A percentile compares a stretch with the other conserved stretches of the same genome.
These are phyloP conservation scores for Cytospora chrysosperma DNA, from an alignment of 2,329 filamentous ascomycete genomes.

Conservation along the genomic window DNA sequence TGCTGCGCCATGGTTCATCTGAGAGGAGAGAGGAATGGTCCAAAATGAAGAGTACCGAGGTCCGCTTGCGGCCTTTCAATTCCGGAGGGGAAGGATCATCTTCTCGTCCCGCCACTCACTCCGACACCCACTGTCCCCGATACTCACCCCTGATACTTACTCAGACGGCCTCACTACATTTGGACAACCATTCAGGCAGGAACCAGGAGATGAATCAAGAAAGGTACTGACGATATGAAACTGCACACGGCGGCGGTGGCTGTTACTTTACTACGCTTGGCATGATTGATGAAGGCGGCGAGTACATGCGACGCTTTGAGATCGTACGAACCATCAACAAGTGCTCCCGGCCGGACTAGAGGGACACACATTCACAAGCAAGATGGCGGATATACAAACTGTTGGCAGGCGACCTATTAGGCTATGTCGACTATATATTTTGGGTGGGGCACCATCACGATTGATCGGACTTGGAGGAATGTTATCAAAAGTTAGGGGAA, in stretches of 20 bases:
- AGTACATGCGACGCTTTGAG: not conserved
- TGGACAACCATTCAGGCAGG: not conserved
- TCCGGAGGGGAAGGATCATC: not conserved
- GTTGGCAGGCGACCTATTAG: too few species aligned
- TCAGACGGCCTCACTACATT: not conserved
- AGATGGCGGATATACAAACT: not conserved
- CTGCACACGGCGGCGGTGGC: not conserved
- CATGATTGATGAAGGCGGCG: not conserved
- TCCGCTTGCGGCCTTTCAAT: not conserved
- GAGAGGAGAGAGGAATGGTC: slow-evolving; percentile 16
- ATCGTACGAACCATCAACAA: not conserved
- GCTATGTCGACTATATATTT: not conserved
- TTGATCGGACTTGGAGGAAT: not conserved
- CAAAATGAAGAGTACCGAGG: not conserved
- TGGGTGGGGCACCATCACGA: not conserved
- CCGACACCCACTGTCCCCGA: not conserved
- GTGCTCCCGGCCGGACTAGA: not conserved
- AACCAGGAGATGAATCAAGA: not conserved
- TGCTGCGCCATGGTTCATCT: slow-evolving; percentile 38
- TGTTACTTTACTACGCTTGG: not conserved
- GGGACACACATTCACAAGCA: not conserved
- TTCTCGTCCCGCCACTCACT: not conserved
- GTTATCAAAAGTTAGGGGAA: not conserved
- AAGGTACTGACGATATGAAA: not conserved
- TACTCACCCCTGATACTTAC: not conserved